phyloP scores from a whole-genome alignment of 2,329 filamentous ascomycete genomes.

The Ophiocordyceps australis region DNA sequence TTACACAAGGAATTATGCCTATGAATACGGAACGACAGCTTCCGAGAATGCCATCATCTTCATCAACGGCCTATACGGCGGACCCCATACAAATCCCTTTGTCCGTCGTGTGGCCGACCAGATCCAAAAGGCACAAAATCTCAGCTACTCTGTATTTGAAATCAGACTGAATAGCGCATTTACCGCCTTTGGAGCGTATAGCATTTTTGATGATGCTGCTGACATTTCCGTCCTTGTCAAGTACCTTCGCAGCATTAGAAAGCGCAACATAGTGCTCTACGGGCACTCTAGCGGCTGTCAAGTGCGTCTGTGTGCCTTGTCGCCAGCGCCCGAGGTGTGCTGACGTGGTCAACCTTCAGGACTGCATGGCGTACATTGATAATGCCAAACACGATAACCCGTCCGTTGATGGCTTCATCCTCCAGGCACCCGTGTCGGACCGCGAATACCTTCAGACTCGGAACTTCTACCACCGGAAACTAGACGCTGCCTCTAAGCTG shows the following conservation, averaged over 20 bases:
- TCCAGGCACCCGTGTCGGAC: conserved; percentile 69
- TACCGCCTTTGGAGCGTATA: conserved; percentile 28
- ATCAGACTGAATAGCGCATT: conserved; percentile 36
- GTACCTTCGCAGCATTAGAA: conserved; percentile 31
- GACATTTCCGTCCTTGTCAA: conserved; percentile 33
- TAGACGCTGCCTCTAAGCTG: conserved; percentile 32
- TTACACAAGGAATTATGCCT: conserved; percentile 26
- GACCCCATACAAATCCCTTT: conserved; percentile 46
- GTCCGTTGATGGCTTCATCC: conserved; percentile 54
- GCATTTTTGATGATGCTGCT: conserved; percentile 30
- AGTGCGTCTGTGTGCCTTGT: conserved; percentile 12
- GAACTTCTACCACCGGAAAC: conserved; percentile 24
- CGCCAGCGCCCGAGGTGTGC: too few species aligned
- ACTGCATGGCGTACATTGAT: conserved; percentile 35
- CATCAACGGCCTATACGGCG: conserved; percentile 53
- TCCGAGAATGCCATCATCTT: conserved; percentile 45
- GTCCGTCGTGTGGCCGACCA: conserved; percentile 24
- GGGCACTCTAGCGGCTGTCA: conserved; percentile 42
- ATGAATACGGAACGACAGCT: conserved; percentile 22
- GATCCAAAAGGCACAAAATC: conserved; percentile 16
- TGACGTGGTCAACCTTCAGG: conserved; percentile 17
- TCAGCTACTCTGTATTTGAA: conserved; percentile 36
- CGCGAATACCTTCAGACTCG: conserved; percentile 40
- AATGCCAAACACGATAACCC: conserved; percentile 21
- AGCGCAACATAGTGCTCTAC: conserved; percentile 32